phyloP scores from a whole-genome alignment of 164 flowering plant species.

The grape (Vitis vinifera) region DNA sequence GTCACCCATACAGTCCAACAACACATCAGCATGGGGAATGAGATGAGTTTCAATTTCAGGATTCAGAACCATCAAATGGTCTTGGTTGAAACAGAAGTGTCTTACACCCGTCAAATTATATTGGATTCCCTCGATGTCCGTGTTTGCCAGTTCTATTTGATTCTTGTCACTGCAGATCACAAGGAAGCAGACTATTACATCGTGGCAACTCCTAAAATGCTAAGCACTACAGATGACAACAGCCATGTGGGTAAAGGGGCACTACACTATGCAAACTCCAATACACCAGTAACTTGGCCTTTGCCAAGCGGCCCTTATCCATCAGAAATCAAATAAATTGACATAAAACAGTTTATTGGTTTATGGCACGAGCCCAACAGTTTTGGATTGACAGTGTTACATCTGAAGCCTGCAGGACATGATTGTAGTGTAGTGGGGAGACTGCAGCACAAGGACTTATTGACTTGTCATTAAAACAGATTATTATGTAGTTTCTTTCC shows the following conservation, averaged over 20 bases:
- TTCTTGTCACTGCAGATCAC: slow-evolving; percentile 61
- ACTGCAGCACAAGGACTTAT: too few species aligned
- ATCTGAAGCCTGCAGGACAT: too few species aligned
- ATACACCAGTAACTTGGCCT: slow-evolving; percentile 22
- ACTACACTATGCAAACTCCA: slow-evolving; percentile 45
- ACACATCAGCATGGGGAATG: slow-evolving; percentile 32
- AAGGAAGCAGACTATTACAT: slow-evolving; percentile 47
- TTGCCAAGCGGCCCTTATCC: slow-evolving; percentile 53
- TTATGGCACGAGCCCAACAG: too few species aligned
- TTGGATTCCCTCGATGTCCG: slow-evolving; percentile 62
- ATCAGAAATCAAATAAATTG: neutral
- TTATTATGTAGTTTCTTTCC: too few species aligned
- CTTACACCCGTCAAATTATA: slow-evolving; percentile 54
- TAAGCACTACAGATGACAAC: slow-evolving; percentile 4
- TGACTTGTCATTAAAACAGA: too few species aligned
- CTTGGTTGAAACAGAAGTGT: slow-evolving; percentile 76
- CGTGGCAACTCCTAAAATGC: slow-evolving; percentile 52
- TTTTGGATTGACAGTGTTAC: too few species aligned
- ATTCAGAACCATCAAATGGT: slow-evolving; percentile 62
- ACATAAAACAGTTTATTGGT: too few species aligned
- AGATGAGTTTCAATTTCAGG: slow-evolving; percentile 58
- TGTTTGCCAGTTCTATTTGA: slow-evolving; percentile 73
- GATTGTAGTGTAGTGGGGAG: too few species aligned
- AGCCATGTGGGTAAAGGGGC: slow-evolving; percentile 32
- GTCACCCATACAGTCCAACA: neutral